Evolutionary conservation across 2,329 filamentous ascomycete species (phyloP).

Genomic region (Verticillium albo-atrum): DNA sequence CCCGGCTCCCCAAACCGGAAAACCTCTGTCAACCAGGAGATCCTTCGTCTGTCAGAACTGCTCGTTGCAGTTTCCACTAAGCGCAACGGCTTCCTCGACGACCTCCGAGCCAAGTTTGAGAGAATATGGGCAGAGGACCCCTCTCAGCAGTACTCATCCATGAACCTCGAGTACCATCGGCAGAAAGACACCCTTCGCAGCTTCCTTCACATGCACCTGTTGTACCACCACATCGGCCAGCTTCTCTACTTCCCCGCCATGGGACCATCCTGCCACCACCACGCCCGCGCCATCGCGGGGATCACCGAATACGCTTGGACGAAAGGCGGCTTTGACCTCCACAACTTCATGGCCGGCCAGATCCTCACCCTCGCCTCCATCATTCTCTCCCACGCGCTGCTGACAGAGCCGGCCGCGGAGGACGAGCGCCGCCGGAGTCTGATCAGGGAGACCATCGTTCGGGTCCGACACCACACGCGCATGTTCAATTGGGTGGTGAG

Average conservation of each 20-base stretch:
- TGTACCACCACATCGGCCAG: neutral
- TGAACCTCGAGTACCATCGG: neutral
- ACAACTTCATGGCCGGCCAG: neutral
- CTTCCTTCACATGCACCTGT: neutral
- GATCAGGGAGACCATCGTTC: neutral
- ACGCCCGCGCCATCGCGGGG: neutral
- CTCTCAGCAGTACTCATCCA: neutral
- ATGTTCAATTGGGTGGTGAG: constrained; percentile 2
- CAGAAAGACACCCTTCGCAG: neutral
- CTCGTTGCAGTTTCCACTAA: neutral
- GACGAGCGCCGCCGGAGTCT: neutral
- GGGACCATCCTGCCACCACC: neutral
- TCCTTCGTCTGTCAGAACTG: neutral
- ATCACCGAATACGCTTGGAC: neutral
- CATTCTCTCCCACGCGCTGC: neutral
- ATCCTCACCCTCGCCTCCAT: neutral
- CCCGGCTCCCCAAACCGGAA: neutral
- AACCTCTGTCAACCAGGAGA: neutral
- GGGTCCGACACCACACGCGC: neutral
- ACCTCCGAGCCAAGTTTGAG: neutral
- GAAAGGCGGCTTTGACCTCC: neutral
- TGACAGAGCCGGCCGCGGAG: neutral
- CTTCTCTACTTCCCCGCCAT: neutral
- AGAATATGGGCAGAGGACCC: neutral
- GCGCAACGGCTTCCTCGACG: neutral